Base-by-base conservation (phyloP, 129 eudicot species). In the Silybum marianum region DNA sequence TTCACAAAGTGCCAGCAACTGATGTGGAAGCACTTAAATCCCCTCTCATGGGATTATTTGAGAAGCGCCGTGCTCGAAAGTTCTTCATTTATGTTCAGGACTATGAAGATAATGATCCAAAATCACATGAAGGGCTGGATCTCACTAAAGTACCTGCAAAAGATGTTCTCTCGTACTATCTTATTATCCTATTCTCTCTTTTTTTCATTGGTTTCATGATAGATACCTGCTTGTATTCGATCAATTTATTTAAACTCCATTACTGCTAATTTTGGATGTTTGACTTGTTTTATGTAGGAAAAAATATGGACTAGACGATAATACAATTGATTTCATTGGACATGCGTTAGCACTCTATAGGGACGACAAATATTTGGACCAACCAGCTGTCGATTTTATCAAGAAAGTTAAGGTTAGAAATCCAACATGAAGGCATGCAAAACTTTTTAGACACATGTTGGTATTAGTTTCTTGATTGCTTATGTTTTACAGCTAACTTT, bases 1-100 rank as follows among this genome's bases (percentile, higher is more conserved):
- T 90, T 76, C 88, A 90, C 88, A 90, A 90, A 81, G 94, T 90
- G 66, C 94, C 94, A 54, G 88, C 94, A 28, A 90, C 77, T 34
- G 92, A 90, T 80, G 92, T 90, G 32, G 94, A 90, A 86, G 90
- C 91, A 73, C 89, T 90, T 10, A 88, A 88, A 68, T 90, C 94
- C 76, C 90, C 94, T 63, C 86, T 88, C 19, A 90, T 90, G 94
- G 92, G 94, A 82, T 77, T 88, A 21, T 90, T 90, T 71, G 94
- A 90, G 77, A 90, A 90, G 82, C 86, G 90, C 0, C 89, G 90
- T 26, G 92, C 94, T 82, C 81, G 90, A 10, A 90, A 90, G 84
- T 90, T 88, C 87, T 90, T 88, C 87, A 85, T 90, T 58, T 88
- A 84, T 71, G 94, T 90, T 74, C 94, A 90, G 72, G 90, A 86